Conservation (phyloP, 2,329 filamentous ascomycete genomes). For the Ophiosphaerella korrae region DNA sequence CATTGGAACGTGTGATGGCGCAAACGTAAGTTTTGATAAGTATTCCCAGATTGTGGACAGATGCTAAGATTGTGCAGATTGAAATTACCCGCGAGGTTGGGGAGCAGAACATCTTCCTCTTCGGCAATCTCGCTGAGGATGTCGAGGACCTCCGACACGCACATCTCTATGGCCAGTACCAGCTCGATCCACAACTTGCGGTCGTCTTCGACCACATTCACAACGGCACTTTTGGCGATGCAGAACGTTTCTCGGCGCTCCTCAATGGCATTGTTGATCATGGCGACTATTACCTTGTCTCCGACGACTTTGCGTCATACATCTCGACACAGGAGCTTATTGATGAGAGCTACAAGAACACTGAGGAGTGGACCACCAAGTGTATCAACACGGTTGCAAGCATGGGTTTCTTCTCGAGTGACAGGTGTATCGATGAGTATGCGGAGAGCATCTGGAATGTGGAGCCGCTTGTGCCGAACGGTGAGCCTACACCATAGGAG, state of each 20-base stretch:
- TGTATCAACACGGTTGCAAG: slow-evolving; percentile 84
- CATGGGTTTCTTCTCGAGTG: slow-evolving; percentile 98
- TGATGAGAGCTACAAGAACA: slow-evolving; percentile 88
- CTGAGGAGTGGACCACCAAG: slow-evolving; percentile 91
- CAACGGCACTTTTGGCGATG: slow-evolving; percentile 78
- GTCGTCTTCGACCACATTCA: slow-evolving; percentile 86
- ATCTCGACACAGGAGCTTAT: slow-evolving; percentile 88
- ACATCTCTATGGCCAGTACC: slow-evolving; percentile 82
- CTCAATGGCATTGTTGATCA: slow-evolving; percentile 86
- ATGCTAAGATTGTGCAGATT: slow-evolving; percentile 60
- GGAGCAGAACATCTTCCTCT: slow-evolving; percentile 97
- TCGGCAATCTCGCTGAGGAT: slow-evolving; percentile 93
- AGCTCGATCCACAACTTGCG: slow-evolving; percentile 75
- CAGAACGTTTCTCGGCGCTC: slow-evolving; percentile 78
- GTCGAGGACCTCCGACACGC: slow-evolving; percentile 93
- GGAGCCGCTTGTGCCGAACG: slow-evolving; percentile 69
- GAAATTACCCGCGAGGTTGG: slow-evolving; percentile 97
- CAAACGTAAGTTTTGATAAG: slow-evolving; percentile 71
- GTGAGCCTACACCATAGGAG: slow-evolving; percentile 23
- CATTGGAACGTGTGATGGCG: slow-evolving; percentile 96
- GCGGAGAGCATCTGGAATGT: slow-evolving; percentile 97
- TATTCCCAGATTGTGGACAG: neutral
- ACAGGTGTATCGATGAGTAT: slow-evolving; percentile 96
- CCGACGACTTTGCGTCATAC: slow-evolving; percentile 96
- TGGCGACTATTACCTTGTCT: slow-evolving; percentile 96